phyloP scores from a whole-genome alignment of 306 rosid species.

The Acacia crassicarpa region DNA sequence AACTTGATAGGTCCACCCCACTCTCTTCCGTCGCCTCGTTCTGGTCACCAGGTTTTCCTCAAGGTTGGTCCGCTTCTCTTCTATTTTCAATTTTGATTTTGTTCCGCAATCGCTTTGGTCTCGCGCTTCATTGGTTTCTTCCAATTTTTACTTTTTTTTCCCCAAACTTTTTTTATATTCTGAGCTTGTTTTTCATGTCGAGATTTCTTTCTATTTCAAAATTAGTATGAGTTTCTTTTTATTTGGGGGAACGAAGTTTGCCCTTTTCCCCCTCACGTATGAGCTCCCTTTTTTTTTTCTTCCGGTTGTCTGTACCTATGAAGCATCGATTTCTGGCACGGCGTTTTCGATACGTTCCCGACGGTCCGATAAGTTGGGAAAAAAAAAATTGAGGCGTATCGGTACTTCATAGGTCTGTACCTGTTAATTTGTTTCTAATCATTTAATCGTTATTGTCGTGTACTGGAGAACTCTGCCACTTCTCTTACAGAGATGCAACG shows the following conservation, averaged over 20 bases:
- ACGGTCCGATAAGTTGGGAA: no score
- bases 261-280: background rate
- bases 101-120: background rate
- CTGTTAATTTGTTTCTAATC: background rate
- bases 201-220: background rate
- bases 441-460: background rate
- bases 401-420: background rate
- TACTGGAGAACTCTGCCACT: background rate
- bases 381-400: no score
- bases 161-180: background rate
- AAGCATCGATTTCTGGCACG: no score
- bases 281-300: background rate
- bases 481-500: background rate
- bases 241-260: background rate
- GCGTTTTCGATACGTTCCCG: no score
- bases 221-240: background rate
- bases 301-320: background rate
- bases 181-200: background rate
- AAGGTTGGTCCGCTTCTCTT: constrained; percentile 3
- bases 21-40: background rate
- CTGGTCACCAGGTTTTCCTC: background rate
- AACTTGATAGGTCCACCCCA: background rate
- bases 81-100: background rate
- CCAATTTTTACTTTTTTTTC: background rate
- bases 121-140: background rate